Base-by-base conservation (phyloP, 441 rosid genomes). In the Hura crepitans region DNA sequence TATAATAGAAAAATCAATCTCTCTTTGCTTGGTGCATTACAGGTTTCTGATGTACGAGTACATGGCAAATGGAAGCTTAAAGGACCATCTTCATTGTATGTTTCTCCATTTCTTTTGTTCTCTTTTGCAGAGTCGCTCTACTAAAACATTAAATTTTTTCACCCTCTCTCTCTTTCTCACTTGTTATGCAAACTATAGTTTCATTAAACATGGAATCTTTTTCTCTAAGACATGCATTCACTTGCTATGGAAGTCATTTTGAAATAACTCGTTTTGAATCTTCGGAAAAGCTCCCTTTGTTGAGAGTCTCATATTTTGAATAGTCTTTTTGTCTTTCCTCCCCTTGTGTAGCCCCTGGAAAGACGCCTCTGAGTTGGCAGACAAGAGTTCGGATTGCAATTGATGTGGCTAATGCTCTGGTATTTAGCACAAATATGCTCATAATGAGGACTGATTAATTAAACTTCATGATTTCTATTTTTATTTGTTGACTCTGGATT, bases 331-430 rank as follows among this genome's bases (percentile, higher is more conserved):
- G 15, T 57, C 65, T 14, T 65, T 53, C 65, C 73, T 56, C 49
- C 30, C 14, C 14, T 45, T 47, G 61, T 80, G 86, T 85, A 92
- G 97, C 86, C 27, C 81, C 72, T 33, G 81, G 75, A 68, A 85
- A 75, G 77, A 70, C 80, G 68, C 90, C 90, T 69, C 81, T 85
- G 82, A 87, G 89, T 84, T 95, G 99, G 99, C 85, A 66, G 81
- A 88, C 84, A 43, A 87, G 99, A 81, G 86, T 95, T 78, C 93
- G 87, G 75, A 90, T 92, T 47, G 93, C 97, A 11, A 85, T 92
- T 30, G 96, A 95, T 51, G 94, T 92, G 74, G 97, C 99, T 35
- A 89, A 95, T 81, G 99, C 99, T 75, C 81, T 92, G 97, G 97
- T 95, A 86, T 82, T 65, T 75, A 61, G 72, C 54, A 57, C 61